Conservation (phyloP, 2,329 filamentous ascomycete species). For the Thyridium curvatum region DNA sequence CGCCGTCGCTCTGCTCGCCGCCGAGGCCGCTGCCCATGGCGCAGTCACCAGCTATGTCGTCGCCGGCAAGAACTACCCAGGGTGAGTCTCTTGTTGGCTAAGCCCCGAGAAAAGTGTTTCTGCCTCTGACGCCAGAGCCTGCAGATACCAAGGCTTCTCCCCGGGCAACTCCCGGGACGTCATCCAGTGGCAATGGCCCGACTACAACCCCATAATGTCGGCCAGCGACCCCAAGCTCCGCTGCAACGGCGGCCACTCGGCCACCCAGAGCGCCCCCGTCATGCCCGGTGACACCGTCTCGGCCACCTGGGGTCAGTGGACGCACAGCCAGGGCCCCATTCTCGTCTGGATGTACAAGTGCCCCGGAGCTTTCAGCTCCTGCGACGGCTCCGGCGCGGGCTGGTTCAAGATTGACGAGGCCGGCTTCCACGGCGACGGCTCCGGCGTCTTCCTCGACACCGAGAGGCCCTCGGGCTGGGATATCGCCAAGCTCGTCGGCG, state of each 20-base stretch:
- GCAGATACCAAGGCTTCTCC: constrained; percentile 38
- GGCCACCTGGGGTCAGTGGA: constrained; percentile 50
- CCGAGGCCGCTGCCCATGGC: constrained; percentile 24
- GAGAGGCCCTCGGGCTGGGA: constrained; percentile 15
- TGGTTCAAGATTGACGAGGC: constrained; percentile 57
- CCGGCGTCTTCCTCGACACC: constrained; percentile 12
- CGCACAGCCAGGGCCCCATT: constrained; percentile 50
- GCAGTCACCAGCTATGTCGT: constrained; percentile 22
- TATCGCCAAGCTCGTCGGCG: constrained; percentile 17
- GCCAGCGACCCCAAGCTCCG: constrained; percentile 43
- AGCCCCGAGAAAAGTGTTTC: not conserved
- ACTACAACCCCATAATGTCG: constrained; percentile 48
- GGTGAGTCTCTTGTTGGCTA: constrained; percentile 1
- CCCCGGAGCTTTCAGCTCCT: constrained; percentile 37
- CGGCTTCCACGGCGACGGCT: constrained; percentile 21
- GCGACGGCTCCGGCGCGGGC: constrained; percentile 42
- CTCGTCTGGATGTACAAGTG: constrained; percentile 54
- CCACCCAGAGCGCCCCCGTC: constrained; percentile 35
- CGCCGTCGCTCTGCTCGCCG: constrained; percentile 19
- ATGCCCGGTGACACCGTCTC: constrained; percentile 40
- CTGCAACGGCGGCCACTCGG: constrained; percentile 48
- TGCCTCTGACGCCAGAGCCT: not conserved
- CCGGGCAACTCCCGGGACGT: constrained; percentile 39
- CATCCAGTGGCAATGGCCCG: constrained; percentile 52
- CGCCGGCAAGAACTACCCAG: constrained; percentile 17